Evolutionary conservation across 148 eudicot species (phyloP), one percentile per base, ranked within the genome.

Genomic region (Diospyros kaki): DNA sequence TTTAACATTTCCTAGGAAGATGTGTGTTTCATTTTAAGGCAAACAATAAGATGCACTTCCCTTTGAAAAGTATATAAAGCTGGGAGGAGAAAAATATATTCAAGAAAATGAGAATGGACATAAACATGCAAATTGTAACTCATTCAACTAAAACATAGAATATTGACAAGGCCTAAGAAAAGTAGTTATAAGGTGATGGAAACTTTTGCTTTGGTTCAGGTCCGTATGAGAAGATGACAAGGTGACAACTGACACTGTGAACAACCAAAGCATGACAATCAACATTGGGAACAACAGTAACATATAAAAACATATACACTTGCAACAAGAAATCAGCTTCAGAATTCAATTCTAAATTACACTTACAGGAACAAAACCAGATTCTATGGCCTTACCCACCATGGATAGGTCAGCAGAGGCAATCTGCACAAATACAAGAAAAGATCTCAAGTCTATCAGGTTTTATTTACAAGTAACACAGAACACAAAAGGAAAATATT

Each of bases 321-420:
- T 42, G 17, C 43, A 69, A 28, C 44, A 62, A 62, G 4, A 28
- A 28, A 2, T 2, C 17, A 69, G 63, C 59, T 42, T 70, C 66
- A 69, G 66, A 53, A 12, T 46, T 54, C 28, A 60, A 61, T 58
- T 5, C 17, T 45, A 74, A 50, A 64, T 69, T 56, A 72, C 74
- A 85, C 91, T 66, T 88, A 95, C 98, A 71, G 98, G 98, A 73
- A 95, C 78, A 73, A 95, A 92, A 71, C 98, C 98, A 42, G 92
- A 77, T 73, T 90, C 79, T 60, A 92, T 86, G 76, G 98, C 89
- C 70, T 82, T 81, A 28, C 84, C 79, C 75, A 95, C 93, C 55
- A 85, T 82, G 46, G 88, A 76, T 39, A 84, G 63, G 76, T 92
- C 92, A 77, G 90, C 93, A 7, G 84, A 81, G 53, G 86, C 86